These are phyloP conservation scores for Ganoderma lingzhi DNA, from an alignment of 1,284 basidiomycete species.

Conservation along the genomic window DNA sequence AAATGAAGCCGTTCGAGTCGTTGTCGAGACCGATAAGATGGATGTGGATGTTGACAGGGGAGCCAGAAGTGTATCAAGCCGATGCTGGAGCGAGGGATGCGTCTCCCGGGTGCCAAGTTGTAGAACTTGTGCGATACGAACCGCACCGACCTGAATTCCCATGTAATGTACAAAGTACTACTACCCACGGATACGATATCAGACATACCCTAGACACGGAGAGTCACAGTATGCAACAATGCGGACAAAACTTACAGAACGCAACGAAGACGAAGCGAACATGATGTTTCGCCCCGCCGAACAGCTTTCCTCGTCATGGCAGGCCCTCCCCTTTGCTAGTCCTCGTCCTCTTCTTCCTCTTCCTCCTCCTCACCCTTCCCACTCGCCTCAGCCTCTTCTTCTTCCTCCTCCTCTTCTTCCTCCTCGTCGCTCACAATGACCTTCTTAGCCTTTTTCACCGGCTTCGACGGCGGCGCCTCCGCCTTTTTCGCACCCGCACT, in stretches of 20 bases:
- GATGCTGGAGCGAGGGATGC: slow-evolving; percentile 54
- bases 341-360: slow-evolving; percentile 30
- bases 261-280: neutral
- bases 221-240: neutral
- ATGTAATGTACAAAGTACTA: slow-evolving; percentile 14
- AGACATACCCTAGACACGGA: slow-evolving; percentile 4
- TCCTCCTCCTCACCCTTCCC: slow-evolving; percentile 39
- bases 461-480: slow-evolving; percentile 24
- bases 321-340: neutral
- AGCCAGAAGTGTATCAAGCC: slow-evolving; percentile 38
- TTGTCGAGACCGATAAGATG: too few species aligned
- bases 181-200: slow-evolving; percentile 5
- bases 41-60: neutral
- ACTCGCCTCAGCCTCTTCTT: slow-evolving; percentile 23
- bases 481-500: slow-evolving; percentile 28
- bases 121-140: slow-evolving; percentile 17
- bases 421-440: slow-evolving; percentile 40
- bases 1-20: too few species aligned
- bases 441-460: slow-evolving; percentile 33
- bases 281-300: neutral
- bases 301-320: too few species aligned
- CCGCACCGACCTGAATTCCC: neutral
- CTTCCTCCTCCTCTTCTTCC: slow-evolving; percentile 31
- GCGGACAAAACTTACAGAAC: neutral
- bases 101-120: slow-evolving; percentile 43